Conservation (phyloP, 1,139 yeast species). For the Saccharomyces hybrid region DNA sequence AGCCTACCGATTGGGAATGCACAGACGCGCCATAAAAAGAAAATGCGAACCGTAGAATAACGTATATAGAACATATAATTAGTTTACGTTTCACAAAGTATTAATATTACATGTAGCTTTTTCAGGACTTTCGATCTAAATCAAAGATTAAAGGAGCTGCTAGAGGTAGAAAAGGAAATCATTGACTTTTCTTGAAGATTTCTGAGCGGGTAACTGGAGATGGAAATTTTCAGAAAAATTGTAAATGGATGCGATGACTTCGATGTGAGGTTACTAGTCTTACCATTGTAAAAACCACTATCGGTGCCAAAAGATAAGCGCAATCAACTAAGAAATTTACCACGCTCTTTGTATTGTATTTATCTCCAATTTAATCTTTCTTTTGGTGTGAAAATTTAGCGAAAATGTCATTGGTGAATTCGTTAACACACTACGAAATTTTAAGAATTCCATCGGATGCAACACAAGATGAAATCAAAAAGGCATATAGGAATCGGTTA, state of each 20-base stretch:
- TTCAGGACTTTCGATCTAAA: neutral
- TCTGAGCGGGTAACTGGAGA: too few species aligned
- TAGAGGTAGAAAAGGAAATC: neutral
- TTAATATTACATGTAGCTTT: neutral
- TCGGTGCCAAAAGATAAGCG: neutral
- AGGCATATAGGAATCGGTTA: conserved; percentile 55
- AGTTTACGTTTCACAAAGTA: neutral
- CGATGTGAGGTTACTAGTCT: neutral
- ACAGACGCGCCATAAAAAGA: conserved; percentile 42
- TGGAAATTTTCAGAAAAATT: neutral
- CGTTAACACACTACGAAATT: conserved; percentile 40
- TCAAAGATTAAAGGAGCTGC: neutral
- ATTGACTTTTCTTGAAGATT: neutral
- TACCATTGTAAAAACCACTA: neutral
- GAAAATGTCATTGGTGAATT: neutral
- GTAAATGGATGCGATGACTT: neutral
- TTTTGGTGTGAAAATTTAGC: neutral
- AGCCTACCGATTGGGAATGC: conserved; percentile 69
- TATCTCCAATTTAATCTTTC: neutral
- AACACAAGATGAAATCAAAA: conserved; percentile 40
- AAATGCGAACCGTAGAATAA: conserved; percentile 1
- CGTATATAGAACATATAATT: neutral
- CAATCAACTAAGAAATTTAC: neutral
- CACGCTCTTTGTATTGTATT: neutral
- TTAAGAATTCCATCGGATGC: conserved; percentile 43